These are phyloP conservation scores for Lenzites betulinus DNA, from an alignment of 768 basidiomycete species.

Conservation along the genomic window DNA sequence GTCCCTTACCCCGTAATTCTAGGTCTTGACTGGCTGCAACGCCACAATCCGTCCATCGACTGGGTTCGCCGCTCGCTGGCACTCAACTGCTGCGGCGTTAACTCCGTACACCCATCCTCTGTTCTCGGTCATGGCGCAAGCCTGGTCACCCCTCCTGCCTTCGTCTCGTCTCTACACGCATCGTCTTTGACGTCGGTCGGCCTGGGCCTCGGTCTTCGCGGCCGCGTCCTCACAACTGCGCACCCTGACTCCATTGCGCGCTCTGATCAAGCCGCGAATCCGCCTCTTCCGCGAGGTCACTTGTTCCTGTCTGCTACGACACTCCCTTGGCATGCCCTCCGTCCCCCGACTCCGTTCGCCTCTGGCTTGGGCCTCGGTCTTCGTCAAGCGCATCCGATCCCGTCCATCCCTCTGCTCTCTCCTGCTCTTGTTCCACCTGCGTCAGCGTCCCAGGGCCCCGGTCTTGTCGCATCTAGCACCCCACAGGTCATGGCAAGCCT, in stretches of 20 bases:
- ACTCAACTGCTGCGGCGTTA: constrained; percentile 19
- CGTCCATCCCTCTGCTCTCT: no score
- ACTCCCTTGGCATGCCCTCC: background rate
- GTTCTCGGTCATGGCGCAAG: background rate
- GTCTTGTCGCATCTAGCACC: background rate
- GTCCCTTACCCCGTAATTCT: constrained; percentile 39
- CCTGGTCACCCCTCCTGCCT: no score
- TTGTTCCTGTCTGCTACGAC: background rate
- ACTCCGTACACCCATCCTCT: background rate
- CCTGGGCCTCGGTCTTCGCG: background rate
- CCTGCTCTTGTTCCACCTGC: no score
- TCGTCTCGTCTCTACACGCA: background rate
- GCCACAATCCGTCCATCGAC: constrained; percentile 39
- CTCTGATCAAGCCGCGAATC: background rate
- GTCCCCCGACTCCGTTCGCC: background rate
- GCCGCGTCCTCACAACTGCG: background rate
- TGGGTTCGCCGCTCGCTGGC: constrained; percentile 37
- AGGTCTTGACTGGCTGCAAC: constrained; percentile 40
- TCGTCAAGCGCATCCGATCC: background rate
- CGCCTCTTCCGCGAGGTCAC: background rate
- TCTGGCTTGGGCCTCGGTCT: background rate
- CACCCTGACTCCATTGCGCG: background rate
- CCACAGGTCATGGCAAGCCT: background rate
- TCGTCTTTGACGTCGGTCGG: background rate
- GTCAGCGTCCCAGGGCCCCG: background rate